Percentiles rank a stretch among this genome's conserved stretches.
Evolutionary conservation across 169 alveolate species (phyloP).

Genomic region (Condylostoma magnum): DNA sequence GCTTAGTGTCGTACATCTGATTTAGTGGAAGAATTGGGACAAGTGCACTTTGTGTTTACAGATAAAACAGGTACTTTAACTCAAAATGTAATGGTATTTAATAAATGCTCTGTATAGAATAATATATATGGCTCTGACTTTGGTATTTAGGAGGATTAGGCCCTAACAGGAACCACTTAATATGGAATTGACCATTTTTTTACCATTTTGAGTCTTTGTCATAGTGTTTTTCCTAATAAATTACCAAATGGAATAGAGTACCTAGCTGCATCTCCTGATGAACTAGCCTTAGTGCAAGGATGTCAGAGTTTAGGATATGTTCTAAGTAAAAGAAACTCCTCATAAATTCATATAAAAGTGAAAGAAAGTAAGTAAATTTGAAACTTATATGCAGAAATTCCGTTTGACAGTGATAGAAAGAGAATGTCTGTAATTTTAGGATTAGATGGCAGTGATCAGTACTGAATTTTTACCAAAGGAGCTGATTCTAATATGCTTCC

Average conservation of each 20-base stretch:
- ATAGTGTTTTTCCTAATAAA: background rate
- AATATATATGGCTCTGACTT: conserved; percentile 3
- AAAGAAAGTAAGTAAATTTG: background rate
- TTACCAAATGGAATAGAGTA: background rate
- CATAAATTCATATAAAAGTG: background rate
- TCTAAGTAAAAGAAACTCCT: conserved; percentile 17
- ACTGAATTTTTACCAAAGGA: conserved; percentile 88
- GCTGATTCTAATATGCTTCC: conserved; percentile 91
- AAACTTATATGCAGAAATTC: conserved; percentile 21
- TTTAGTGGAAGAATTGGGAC: conserved; percentile 95
- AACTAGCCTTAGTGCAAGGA: conserved; percentile 74
- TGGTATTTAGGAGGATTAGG: background rate
- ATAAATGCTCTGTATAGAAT: conserved; percentile 28
- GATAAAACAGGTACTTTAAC: conserved; percentile 99
- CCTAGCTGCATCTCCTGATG: conserved; percentile 45
- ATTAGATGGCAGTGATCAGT: conserved; percentile 30
- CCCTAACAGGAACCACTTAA: conserved; percentile 3
- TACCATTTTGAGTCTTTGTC: background rate
- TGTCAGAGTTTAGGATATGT: conserved; percentile 30
- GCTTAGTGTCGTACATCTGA: conserved; percentile 82
- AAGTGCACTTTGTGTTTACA: conserved; percentile 92
- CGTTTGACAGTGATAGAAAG: conserved; percentile 73
- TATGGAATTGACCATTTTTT: background rate
- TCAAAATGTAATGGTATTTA: conserved; percentile 94
- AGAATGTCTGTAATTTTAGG: conserved; percentile 72